phyloP scores from a whole-genome alignment of 495 filamentous ascomycete species.

The Copromyces sp. region DNA sequence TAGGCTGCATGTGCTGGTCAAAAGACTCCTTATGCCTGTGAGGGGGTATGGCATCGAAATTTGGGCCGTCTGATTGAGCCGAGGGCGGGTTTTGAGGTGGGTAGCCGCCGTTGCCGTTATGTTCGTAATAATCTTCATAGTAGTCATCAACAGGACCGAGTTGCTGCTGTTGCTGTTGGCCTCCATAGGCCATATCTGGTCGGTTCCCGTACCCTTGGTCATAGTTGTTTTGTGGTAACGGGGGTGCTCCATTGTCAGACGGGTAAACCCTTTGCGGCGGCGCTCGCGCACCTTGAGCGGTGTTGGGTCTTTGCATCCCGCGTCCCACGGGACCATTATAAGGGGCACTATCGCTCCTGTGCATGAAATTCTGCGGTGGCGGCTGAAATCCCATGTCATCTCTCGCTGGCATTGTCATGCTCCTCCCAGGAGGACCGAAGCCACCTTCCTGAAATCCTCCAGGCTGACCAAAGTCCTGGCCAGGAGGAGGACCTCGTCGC shows the following conservation, averaged over 20 bases:
- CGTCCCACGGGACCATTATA: slow-evolving; percentile 35
- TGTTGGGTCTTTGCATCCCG: slow-evolving; percentile 33
- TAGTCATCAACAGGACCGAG: slow-evolving; percentile 38
- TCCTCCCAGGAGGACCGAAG: slow-evolving; percentile 35
- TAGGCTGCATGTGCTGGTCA: slow-evolving; percentile 33
- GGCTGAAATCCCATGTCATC: slow-evolving; percentile 23
- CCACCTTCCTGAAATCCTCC: slow-evolving; percentile 25
- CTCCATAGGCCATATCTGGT: slow-evolving; percentile 15
- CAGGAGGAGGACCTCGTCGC: slow-evolving; percentile 29
- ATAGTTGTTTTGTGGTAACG: slow-evolving; percentile 17
- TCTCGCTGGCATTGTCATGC: slow-evolving; percentile 45
- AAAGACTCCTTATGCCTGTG: slow-evolving; percentile 36
- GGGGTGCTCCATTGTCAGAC: slow-evolving; percentile 29
- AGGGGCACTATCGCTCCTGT: slow-evolving; percentile 27
- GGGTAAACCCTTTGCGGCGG: slow-evolving; percentile 37
- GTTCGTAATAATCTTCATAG: slow-evolving; percentile 48
- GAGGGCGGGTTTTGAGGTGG: slow-evolving; percentile 20
- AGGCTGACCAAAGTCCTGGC: slow-evolving; percentile 19
- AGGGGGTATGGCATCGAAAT: slow-evolving; percentile 58
- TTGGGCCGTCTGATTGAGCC: slow-evolving; percentile 52
- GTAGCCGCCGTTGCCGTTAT: slow-evolving; percentile 17
- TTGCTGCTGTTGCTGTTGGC: slow-evolving; percentile 18
- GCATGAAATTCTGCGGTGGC: slow-evolving; percentile 13
- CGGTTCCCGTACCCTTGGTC: slow-evolving; percentile 14
- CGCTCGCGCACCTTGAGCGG: slow-evolving; percentile 38